Percentiles rank a stretch among this genome's conserved stretches.
Evolutionary conservation across 805 yeast species (phyloP).

Genomic region (Yarrowia alimentaria): DNA sequence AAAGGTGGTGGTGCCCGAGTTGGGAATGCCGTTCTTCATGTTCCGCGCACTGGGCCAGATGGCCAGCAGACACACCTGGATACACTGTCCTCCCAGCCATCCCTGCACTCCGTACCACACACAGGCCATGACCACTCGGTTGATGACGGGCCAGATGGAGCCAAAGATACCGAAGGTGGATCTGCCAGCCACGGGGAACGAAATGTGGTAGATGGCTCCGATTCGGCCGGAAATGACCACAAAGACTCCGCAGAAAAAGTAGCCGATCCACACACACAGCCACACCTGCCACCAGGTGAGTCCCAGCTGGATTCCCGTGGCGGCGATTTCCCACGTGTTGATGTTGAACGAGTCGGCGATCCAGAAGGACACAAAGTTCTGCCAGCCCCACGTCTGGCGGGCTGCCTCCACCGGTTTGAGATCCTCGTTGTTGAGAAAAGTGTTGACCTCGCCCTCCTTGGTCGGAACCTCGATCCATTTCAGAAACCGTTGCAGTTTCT

Average conservation of each 20-base stretch:
- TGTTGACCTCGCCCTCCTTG: constrained; percentile 20
- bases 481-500: background rate
- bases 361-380: constrained; percentile 78
- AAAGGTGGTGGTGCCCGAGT: constrained; percentile 65
- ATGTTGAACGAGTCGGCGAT: constrained; percentile 85
- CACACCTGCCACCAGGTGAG: constrained; percentile 90
- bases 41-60: constrained; percentile 54
- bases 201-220: constrained; percentile 76
- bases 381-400: constrained; percentile 85
- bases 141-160: constrained; percentile 81
- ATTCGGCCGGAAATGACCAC: constrained; percentile 71
- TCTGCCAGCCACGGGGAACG: constrained; percentile 81
- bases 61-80: constrained; percentile 70
- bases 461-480: constrained; percentile 19
- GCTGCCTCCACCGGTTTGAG: constrained; percentile 71
- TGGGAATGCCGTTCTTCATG: constrained; percentile 51
- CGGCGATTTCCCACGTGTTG: constrained; percentile 89
- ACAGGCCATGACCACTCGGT: constrained; percentile 82
- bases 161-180: constrained; percentile 86
- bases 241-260: constrained; percentile 64
- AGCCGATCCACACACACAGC: constrained; percentile 87
- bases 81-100: constrained; percentile 81
- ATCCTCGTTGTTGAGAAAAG: constrained; percentile 69
- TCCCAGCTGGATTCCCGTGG: constrained; percentile 76
- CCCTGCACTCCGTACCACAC: constrained; percentile 89